Evolutionary conservation across 495 filamentous ascomycete genomes (phyloP), one percentile per base, ranked within the genome.

Genomic region (Penicillium egyptiacum): DNA sequence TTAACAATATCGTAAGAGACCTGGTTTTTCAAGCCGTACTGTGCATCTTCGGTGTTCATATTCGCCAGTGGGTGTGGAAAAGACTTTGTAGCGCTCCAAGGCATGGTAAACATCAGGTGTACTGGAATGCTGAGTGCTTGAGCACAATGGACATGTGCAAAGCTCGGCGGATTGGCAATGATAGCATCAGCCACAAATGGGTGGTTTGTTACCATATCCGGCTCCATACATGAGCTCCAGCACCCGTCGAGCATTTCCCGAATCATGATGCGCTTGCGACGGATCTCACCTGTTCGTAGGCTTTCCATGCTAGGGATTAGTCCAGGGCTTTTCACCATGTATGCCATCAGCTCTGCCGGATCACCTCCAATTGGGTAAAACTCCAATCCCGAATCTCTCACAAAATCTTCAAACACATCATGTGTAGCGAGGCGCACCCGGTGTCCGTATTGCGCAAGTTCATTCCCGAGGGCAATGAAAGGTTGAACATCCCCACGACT

Each of bases 1-100:
- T 92, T 88, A 12, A 91, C 83, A 25, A 91, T 61, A 12, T 80
- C 78, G 61, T 92, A 92, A 2, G 81, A 84, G 12, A 90, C 75
- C 53, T 80, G 88, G 66, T 92, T 92, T 3, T 83, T 82, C 45
- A 81, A 67, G 28, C 65, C 67, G 3, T 73, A 51, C 48, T 81
- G 75, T 5, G 69, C 65, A 56, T 76, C 76, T 26, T 73, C 73
- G 19, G 80, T 71, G 25, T 72, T 63, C 33, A 81, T 71, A 50
- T 84, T 81, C 55, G 81, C 77, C 9, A 81, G 63, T 2, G 81
- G 79, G 59, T 85, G 81, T 8, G 76, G 75, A 58, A 78, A 80
- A 9, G 69, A 70, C 55, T 70, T 70, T 19, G 76, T 79, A 30
- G 9, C 3, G 28, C 28, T 30, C 28, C 28, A 30, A 30, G 28